phyloP scores from a whole-genome alignment of 352 stramenopile genomes.

The Globisporangium cylindrosporum region DNA sequence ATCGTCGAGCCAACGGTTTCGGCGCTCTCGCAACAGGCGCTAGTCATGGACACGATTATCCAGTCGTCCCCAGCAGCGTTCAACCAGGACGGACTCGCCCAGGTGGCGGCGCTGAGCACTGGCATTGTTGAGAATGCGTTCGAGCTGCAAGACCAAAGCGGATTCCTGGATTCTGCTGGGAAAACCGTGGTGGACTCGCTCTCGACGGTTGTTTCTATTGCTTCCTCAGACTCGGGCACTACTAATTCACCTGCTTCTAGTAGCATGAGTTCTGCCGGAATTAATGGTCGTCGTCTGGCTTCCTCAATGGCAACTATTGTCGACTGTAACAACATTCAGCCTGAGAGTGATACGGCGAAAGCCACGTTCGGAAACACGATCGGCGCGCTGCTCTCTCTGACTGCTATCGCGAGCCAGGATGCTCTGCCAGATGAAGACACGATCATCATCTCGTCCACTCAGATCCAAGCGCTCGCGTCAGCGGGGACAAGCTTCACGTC shows the following conservation, averaged over 20 bases:
- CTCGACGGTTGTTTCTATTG: slow-evolving; percentile 35
- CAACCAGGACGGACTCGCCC: slow-evolving; percentile 22
- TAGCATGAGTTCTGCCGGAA: background rate
- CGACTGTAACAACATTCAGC: slow-evolving; percentile 7
- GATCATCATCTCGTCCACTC: slow-evolving; percentile 22
- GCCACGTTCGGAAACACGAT: slow-evolving; percentile 34
- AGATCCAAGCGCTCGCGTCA: slow-evolving; percentile 36
- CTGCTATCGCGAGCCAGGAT: slow-evolving; percentile 47
- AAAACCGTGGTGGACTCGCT: slow-evolving; percentile 43
- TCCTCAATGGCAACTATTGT: slow-evolving; percentile 4
- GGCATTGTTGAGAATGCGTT: slow-evolving; percentile 48
- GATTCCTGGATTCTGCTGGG: slow-evolving; percentile 42
- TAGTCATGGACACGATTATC: slow-evolving; percentile 44
- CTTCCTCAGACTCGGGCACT: background rate
- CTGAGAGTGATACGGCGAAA: slow-evolving; percentile 21
- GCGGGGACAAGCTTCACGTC: slow-evolving; percentile 25
- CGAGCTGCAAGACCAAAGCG: slow-evolving; percentile 26
- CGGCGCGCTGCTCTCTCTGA: slow-evolving; percentile 46
- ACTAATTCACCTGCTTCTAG: background rate
- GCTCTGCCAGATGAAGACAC: slow-evolving; percentile 40
- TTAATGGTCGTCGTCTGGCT: slow-evolving; percentile 15
- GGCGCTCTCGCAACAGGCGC: slow-evolving; percentile 50
- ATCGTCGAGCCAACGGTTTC: slow-evolving; percentile 39
- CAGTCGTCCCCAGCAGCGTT: slow-evolving; percentile 36
- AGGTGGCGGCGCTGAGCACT: slow-evolving; percentile 40